Base-by-base conservation (phyloP, 768 basidiomycete species). In the Boletus bicolor region DNA sequence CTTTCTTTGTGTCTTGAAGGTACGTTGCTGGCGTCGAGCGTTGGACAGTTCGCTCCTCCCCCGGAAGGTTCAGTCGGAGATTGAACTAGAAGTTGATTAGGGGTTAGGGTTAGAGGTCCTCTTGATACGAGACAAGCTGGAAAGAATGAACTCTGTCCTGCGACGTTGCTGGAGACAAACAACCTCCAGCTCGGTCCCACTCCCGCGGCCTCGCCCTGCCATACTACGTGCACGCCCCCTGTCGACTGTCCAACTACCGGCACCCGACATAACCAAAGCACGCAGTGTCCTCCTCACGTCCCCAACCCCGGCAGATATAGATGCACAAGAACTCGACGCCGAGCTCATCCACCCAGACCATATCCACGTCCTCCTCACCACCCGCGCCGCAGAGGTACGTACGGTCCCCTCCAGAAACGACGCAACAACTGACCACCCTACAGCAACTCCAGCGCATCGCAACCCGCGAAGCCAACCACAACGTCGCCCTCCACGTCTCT, bases 371-470 rank as follows among this genome's bases (percentile, higher is more conserved):
- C 72, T 76, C 24, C 77, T 92, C 44, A 89, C 90, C 3, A 82
- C 88, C 60, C 77, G 88, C 15, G 89, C 89, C 36, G 89, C 89
- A 3, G 84, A 91, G 76, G 89, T 89, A 61, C 43, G 77, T 21
- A 5, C 8, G 38, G 6, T 15, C 7, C 26, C 38, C 15, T 6
- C 0, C 15, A 57, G 1, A 17, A 10, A 1, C 24, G 7, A 9
- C 8, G 2, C 26, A 12, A 39, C n/a, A 35, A 28, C 35, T 36
- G 53, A 56, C 54, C 39, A 49, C 5, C 30, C 44, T 39, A n/a
- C 53, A 96, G 93, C 92, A 93, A 89, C 77, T 97, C 2, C 77
- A 78, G 43, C 70, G 74, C 28, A 59, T 97, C 76, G n/a, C 77
- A 83, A 38, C 28, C n/a, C 37, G 49, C 12, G 82, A 89, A 65